Conservation (phyloP, 352 stramenopile genomes). For the Pythium aphanidermatum region DNA sequence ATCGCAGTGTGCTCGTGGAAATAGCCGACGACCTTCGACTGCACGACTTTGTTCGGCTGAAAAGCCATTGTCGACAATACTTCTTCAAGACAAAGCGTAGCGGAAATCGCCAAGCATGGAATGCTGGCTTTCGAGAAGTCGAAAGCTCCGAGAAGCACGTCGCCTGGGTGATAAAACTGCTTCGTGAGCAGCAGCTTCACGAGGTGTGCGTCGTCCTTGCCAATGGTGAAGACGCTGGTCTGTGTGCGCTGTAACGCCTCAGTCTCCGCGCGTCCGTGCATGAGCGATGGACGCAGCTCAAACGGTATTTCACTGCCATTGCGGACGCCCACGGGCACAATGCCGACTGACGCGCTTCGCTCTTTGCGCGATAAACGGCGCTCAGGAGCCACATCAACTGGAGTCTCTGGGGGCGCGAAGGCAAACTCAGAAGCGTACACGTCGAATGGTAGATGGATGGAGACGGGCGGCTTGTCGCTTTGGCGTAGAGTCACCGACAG, state of each 20-base stretch:
- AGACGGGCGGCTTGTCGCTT: slow-evolving; percentile 27
- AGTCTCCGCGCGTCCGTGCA: slow-evolving; percentile 64
- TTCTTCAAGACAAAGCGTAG: slow-evolving; percentile 46
- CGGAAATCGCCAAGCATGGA: slow-evolving; percentile 40
- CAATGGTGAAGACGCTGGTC: slow-evolving; percentile 68
- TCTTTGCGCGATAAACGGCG: slow-evolving; percentile 13
- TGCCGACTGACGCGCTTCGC: slow-evolving; percentile 24
- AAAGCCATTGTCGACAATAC: slow-evolving; percentile 42
- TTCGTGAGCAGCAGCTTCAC: slow-evolving; percentile 56
- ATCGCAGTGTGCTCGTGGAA: slow-evolving; percentile 41
- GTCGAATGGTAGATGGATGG: slow-evolving; percentile 54
- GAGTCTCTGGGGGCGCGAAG: slow-evolving; percentile 30
- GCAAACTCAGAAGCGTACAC: slow-evolving; percentile 47
- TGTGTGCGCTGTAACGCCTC: slow-evolving; percentile 45
- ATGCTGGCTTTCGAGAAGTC: slow-evolving; percentile 56
- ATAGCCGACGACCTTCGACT: slow-evolving; percentile 39
- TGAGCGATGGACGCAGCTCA: slow-evolving; percentile 50
- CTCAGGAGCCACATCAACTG: slow-evolving; percentile 10
- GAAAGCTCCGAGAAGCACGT: slow-evolving; percentile 47
- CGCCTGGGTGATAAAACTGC: slow-evolving; percentile 58
- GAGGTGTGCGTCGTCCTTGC: slow-evolving; percentile 52
- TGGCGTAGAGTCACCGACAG: slow-evolving; percentile 42
- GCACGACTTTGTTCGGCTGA: slow-evolving; percentile 43
- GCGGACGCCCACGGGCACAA: slow-evolving; percentile 41
- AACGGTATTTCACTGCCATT: slow-evolving; percentile 61